These are phyloP conservation scores for Leccinum arenicola DNA, from an alignment of 768 basidiomycete genomes.

Conservation along the genomic window DNA sequence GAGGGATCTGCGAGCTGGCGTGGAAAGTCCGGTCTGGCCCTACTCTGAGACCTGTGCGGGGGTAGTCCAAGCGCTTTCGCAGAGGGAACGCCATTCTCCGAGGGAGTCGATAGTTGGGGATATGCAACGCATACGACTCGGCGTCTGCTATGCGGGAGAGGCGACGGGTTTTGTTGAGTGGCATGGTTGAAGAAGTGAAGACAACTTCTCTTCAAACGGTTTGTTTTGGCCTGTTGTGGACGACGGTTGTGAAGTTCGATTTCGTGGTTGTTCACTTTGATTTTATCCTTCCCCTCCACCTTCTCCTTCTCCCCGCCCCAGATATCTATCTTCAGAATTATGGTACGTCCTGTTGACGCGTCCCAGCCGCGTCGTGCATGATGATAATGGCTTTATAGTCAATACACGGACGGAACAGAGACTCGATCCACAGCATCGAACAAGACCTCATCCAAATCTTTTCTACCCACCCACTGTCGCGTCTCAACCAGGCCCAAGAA, in stretches of 20 bases:
- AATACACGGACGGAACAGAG: slow-evolving; percentile 56
- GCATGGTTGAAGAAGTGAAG: too few relatives aligned
- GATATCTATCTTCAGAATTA: slow-evolving; percentile 14
- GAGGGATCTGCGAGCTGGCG: too few relatives aligned
- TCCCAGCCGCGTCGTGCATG: background rate
- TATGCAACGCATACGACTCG: too few relatives aligned
- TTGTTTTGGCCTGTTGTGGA: background rate
- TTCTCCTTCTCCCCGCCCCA: background rate
- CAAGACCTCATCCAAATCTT: slow-evolving; percentile 67
- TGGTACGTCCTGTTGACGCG: slow-evolving; percentile 24
- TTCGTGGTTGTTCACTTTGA: slow-evolving; percentile 3
- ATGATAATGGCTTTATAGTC: slow-evolving; percentile 21
- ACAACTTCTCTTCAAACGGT: too few relatives aligned
- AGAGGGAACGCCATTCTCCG: too few relatives aligned
- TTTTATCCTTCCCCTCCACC: slow-evolving; percentile 5
- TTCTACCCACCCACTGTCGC: slow-evolving; percentile 57
- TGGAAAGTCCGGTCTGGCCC: too few relatives aligned
- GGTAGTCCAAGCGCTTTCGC: too few relatives aligned
- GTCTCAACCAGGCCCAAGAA: slow-evolving; percentile 55
- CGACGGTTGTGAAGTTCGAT: background rate
- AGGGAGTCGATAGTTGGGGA: too few relatives aligned
- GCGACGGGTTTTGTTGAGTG: too few relatives aligned
- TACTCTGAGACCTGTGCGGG: too few relatives aligned
- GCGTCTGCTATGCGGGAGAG: too few relatives aligned
- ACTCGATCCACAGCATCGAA: slow-evolving; percentile 71